Base-by-base conservation (phyloP, 139 green algal genomes). In the Picochlorum sp. region DNA sequence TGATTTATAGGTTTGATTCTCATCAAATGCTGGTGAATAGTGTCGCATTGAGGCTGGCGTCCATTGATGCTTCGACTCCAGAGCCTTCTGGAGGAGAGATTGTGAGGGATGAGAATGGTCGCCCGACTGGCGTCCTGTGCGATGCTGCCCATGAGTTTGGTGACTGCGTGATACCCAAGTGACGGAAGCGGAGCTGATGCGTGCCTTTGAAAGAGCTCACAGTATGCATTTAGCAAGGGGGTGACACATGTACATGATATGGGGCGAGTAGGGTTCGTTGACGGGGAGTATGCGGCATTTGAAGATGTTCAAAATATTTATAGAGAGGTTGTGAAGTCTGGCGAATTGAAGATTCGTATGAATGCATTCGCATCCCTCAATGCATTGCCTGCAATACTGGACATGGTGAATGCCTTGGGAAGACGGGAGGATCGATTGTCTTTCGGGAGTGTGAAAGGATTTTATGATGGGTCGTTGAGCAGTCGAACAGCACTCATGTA, bases 371-470 rank as follows among this genome's bases (percentile, higher is more conserved):
- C 79, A 28, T 66, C 77, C 0, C 62, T 84, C 14, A 6, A 45
- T 13, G 75, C 57, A 3, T 82, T 75, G 75, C 69, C 18, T 7
- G 68, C 66, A 15, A 49, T 86, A 61, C 61, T 63, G 4, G 21
- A 67, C 3, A 60, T 63, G 15, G 63, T 82, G 15, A 50, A 64
- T 26, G 63, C 45, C 0, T 30, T 72, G n/a, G 83, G 80, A 26
- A 37, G 20, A 28, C 30, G 32, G 2, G 45, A 57, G 11, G 71
- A 74, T 13, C 65, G 68, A 9, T 77, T 92, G 14, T 68, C 70
- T 34, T 88, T 73, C 75, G 85, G 84, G 26, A 70, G 74, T 8
- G 65, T 91, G 32, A 92, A 92, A 73, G 84, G 78, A 20, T 91
- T 91, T 66, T 70, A 75, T 24, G 85, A 92, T 44, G 85, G 85